phyloP scores from a whole-genome alignment of 345 rosid species.

The Eutrema yunnanense region DNA sequence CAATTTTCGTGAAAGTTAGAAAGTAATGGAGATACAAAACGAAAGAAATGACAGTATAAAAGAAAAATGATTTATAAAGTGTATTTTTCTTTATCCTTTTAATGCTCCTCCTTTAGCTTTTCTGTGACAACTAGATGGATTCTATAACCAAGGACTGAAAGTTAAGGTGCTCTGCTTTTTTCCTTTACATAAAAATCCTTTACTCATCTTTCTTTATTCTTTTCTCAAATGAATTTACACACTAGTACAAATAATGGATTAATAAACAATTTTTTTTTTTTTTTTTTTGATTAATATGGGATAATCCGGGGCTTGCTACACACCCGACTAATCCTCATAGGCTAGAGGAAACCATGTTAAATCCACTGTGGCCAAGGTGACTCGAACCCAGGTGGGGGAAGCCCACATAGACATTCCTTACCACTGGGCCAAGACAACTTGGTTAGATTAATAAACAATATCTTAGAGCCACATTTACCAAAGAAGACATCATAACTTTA shows the following conservation, averaged over 20 bases:
- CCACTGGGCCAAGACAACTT: no score
- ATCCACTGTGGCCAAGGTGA: no score
- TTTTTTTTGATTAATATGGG: no score
- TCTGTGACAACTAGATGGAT: neutral
- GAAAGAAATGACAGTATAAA: neutral
- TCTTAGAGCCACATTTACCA: neutral
- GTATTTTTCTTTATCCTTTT: neutral
- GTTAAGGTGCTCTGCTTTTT: constrained; percentile 12
- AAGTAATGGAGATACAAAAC: neutral
- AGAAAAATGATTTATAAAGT: neutral
- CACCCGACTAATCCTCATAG: no score
- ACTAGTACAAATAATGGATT: neutral
- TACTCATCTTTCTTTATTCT: neutral
- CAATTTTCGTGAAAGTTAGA: no score
- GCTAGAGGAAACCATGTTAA: no score
- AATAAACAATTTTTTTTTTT: neutral
- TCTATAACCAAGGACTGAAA: neutral
- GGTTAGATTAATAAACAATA: neutral
- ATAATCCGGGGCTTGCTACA: no score
- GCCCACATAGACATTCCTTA: no score
- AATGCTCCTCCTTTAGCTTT: constrained; percentile 4
- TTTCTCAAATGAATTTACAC: neutral
- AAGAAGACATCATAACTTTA: neutral
- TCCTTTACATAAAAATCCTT: constrained; percentile 2
- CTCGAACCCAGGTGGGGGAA: no score